phyloP scores from a whole-genome alignment of 345 rosid genomes.

The Aethionema arabicum region DNA sequence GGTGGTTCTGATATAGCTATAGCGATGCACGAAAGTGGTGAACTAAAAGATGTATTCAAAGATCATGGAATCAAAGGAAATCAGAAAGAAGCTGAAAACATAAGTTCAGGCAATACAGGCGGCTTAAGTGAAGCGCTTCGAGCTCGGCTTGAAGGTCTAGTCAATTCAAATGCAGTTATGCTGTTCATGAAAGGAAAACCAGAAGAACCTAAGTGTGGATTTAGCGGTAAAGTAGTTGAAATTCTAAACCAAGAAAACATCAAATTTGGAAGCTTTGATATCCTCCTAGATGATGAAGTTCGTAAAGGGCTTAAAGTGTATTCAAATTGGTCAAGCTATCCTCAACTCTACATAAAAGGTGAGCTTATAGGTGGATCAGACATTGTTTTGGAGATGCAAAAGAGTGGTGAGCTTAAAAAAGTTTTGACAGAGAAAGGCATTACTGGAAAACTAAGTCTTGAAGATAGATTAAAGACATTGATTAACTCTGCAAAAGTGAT shows the following conservation, averaged over 20 bases:
- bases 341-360: conserved; percentile 79
- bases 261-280: conserved; percentile 74
- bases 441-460: conserved; percentile 47
- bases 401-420: conserved; percentile 77
- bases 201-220: conserved; percentile 84
- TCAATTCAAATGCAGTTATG: conserved; percentile 70
- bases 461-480: conserved; percentile 61
- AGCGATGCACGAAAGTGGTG: conserved; percentile 93
- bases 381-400: conserved; percentile 90
- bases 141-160: conserved; percentile 61
- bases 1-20: conserved; percentile 89
- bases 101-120: conserved; percentile 50
- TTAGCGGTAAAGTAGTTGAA: conserved; percentile 85
- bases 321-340: conserved; percentile 97
- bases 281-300: conserved; percentile 75
- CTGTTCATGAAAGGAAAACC: conserved; percentile 96
- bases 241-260: conserved; percentile 74
- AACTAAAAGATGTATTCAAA: conserved; percentile 66
- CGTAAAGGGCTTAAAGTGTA: conserved; percentile 90
- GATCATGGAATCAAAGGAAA: conserved; percentile 57
- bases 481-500: conserved; percentile 69
- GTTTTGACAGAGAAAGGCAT: conserved; percentile 68
- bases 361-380: conserved; percentile 94
- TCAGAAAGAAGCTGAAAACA: conserved; percentile 42
- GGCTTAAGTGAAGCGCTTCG: conserved; percentile 58